A percentile compares a stretch with the other conserved stretches of the same genome.
These are phyloP conservation scores for Jacaranda mimosifolia DNA, from an alignment of 257 asterid species.

Conservation along the genomic window DNA sequence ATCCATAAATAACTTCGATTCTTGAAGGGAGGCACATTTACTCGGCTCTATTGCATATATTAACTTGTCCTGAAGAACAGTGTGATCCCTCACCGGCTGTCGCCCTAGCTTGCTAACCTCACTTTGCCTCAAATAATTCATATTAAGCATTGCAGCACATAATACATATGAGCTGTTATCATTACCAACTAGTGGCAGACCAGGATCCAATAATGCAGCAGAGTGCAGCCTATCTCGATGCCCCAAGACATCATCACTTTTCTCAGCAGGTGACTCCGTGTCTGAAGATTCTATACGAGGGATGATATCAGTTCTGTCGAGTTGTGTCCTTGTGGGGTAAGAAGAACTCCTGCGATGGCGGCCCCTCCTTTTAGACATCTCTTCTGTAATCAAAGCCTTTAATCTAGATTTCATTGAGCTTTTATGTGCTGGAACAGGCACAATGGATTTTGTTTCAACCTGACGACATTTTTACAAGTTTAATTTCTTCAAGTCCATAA, in stretches of 20 bases:
- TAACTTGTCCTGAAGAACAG: conserved; percentile 55
- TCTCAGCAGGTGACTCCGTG: not conserved
- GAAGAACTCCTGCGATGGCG: conserved; percentile 76
- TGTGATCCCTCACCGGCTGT: conserved; percentile 55
- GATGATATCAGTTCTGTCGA: conserved; percentile 29
- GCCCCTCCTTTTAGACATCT: conserved; percentile 53
- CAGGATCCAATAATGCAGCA: conserved; percentile 37
- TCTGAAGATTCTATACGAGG: conserved; percentile 38
- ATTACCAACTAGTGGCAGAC: conserved; percentile 19
- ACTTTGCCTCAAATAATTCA: conserved; percentile 57
- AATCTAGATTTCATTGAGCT: conserved; percentile 74
- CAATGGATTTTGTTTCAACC: conserved; percentile 45
- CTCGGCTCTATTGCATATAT: conserved; percentile 61
- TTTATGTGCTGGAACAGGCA: conserved; percentile 47
- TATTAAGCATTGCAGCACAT: conserved; percentile 42
- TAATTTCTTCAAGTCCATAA: not conserved
- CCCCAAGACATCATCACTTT: conserved; percentile 13
- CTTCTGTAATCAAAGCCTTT: conserved; percentile 67
- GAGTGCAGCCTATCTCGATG: conserved; percentile 28
- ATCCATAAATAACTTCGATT: conserved; percentile 75
- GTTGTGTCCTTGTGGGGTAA: conserved; percentile 45
- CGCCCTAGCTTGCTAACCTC: conserved; percentile 44
- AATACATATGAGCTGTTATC: conserved; percentile 35
- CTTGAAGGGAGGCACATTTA: conserved; percentile 54
- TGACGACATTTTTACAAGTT: conserved; percentile 28